Conservation (phyloP, 2,329 filamentous ascomycete species). For the Penicillium griseofulvum region DNA sequence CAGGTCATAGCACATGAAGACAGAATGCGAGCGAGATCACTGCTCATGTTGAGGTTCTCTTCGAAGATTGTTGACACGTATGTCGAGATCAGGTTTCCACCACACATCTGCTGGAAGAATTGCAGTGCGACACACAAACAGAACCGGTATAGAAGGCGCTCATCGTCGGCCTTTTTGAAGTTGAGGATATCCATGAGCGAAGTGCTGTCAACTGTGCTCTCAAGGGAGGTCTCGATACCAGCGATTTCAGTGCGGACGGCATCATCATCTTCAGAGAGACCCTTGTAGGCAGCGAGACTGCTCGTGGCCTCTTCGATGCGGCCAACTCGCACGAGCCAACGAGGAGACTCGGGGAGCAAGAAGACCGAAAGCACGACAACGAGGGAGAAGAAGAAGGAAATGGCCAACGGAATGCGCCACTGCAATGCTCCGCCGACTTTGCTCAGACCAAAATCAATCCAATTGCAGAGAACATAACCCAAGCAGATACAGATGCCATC, state of each 20-base stretch:
- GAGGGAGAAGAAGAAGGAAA: conserved; percentile 26
- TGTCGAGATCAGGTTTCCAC: conserved; percentile 22
- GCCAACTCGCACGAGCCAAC: conserved; percentile 34
- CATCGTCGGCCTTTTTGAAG: conserved; percentile 48
- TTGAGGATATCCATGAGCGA: conserved; percentile 56
- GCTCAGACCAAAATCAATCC: conserved; percentile 34
- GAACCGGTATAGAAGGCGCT: conserved; percentile 23
- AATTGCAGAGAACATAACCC: conserved; percentile 25
- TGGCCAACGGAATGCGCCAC: conserved; percentile 24
- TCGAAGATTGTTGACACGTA: conserved; percentile 24
- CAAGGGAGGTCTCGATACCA: conserved; percentile 50
- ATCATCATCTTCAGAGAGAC: conserved; percentile 45
- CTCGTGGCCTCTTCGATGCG: conserved; percentile 36
- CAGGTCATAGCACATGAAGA: conserved; percentile 54
- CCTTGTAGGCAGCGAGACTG: conserved; percentile 35
- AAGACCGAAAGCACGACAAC: conserved; percentile 22
- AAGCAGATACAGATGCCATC: conserved; percentile 47
- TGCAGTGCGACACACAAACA: conserved; percentile 19
- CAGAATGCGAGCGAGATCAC: conserved; percentile 34
- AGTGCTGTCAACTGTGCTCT: conserved; percentile 40
- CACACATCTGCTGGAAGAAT: conserved; percentile 26
- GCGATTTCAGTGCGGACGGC: conserved; percentile 45
- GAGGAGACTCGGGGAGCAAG: conserved; percentile 24
- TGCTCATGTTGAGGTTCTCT: conserved; percentile 22
- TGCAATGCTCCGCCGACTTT: conserved; percentile 17